These are phyloP conservation scores for Paramecium primaurelia DNA, from an alignment of 73 alveolate species.

Conservation along the genomic window DNA sequence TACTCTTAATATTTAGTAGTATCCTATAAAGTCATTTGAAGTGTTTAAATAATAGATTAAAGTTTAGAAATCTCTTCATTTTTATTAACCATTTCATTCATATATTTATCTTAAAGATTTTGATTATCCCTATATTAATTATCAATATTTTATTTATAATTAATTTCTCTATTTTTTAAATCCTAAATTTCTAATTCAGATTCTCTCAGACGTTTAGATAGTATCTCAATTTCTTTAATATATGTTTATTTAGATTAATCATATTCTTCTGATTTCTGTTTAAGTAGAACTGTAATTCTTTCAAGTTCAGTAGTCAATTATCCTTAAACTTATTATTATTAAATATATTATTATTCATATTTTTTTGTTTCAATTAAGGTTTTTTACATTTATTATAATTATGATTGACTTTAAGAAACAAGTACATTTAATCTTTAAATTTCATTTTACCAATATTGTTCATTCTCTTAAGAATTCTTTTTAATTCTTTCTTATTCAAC, in stretches of 20 bases:
- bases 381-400: slow-evolving; percentile 9
- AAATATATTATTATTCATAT: neutral
- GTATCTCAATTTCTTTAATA: neutral
- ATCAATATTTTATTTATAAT: neutral
- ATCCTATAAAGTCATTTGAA: slow-evolving; percentile 22
- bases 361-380: neutral
- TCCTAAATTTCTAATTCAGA: neutral
- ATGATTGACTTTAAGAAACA: slow-evolving; percentile 25
- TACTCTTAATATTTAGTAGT: slow-evolving; percentile 30
- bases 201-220: neutral
- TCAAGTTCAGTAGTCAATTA: slow-evolving; percentile 32
- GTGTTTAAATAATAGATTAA: neutral
- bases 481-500: slow-evolving; percentile 13
- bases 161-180: neutral
- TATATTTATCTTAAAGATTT: neutral
- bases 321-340: neutral
- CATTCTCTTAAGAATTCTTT: neutral
- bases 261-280: slow-evolving; percentile 21
- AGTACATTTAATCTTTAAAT: neutral
- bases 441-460: slow-evolving; percentile 28
- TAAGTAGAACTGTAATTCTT: neutral
- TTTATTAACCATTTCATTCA: neutral
- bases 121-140: neutral
- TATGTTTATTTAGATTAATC: neutral
- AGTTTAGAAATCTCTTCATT: neutral